A percentile compares a stretch with the other conserved stretches of the same genome.
phyloP scores from a whole-genome alignment of 768 basidiomycete species.

The Suillus subluteus region DNA sequence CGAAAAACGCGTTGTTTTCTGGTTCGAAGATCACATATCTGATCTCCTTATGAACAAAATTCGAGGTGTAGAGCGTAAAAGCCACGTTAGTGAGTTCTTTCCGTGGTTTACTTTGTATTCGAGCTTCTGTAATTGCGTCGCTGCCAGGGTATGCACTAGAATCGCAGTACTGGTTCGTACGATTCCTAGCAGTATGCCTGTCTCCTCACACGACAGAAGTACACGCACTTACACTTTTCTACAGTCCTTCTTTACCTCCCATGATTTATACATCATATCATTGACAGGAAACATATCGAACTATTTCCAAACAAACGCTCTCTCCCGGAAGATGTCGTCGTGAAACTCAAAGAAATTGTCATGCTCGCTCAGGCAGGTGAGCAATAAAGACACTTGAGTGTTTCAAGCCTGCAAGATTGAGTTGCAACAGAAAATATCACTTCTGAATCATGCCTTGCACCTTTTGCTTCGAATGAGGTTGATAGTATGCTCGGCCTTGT shows the following conservation, averaged over 20 bases:
- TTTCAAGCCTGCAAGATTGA: neutral
- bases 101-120: neutral
- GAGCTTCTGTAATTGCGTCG: neutral
- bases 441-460: conserved; percentile 13
- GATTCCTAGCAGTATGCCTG: neutral
- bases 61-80: neutral
- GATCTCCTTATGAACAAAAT: neutral
- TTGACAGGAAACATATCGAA: conserved; percentile 9
- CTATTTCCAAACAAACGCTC: conserved; percentile 20
- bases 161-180: neutral
- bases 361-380: conserved; percentile 13
- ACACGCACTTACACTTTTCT: neutral
- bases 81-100: neutral
- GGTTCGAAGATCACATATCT: neutral
- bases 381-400: neutral
- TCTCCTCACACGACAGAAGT: neutral
- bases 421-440: conserved; percentile 3
- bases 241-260: neutral
- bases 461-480: conserved; percentile 12
- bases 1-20: neutral
- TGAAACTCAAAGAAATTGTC: conserved; percentile 13
- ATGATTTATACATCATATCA: neutral
- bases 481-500: conserved; percentile 9
- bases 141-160: neutral
- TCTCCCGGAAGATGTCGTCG: conserved; percentile 17